Percentiles rank a stretch among this genome's conserved stretches.
Conservation (phyloP, 768 basidiomycete species). For the Chalciporus piperatus region DNA sequence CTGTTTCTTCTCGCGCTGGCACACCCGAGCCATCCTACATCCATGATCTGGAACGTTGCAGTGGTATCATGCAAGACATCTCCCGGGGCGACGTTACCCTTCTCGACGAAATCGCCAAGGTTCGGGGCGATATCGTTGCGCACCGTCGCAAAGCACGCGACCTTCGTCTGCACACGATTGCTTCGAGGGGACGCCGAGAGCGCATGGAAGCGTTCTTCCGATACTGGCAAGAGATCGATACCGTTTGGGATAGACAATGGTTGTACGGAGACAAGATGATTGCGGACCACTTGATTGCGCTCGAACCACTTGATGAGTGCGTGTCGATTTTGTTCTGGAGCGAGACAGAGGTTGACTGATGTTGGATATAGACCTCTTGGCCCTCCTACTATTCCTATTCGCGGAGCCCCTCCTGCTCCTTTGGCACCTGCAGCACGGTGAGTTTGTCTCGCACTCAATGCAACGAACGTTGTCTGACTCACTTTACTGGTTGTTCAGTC, state of each 20-base stretch:
- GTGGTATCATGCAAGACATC: conserved; percentile 27
- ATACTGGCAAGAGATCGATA: conserved; percentile 27
- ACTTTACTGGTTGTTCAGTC: not conserved
- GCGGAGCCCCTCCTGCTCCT: not conserved
- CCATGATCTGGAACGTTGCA: conserved; percentile 19
- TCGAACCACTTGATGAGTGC: conserved; percentile 3
- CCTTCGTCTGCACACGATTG: conserved; percentile 21
- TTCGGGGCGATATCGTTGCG: not conserved
- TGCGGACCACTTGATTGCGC: not conserved
- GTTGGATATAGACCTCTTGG: conserved; percentile 5
- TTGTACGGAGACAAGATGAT: conserved; percentile 15
- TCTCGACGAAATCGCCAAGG: conserved; percentile 5
- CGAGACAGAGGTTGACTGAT: not conserved
- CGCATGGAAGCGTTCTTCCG: conserved; percentile 27
- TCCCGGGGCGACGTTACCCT: conserved; percentile 15
- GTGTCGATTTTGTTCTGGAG: not conserved
- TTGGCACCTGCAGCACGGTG: not conserved
- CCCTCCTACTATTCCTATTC: conserved; percentile 1
- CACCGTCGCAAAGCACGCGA: conserved; percentile 19
- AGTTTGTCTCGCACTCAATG: too few relatives aligned
- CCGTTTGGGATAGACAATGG: conserved; percentile 26
- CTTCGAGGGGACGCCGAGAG: conserved; percentile 23
- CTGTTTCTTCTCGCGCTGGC: conserved; percentile 21
- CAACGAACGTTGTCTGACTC: not conserved
- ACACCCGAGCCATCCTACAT: conserved; percentile 19